Evolutionary conservation across 2,329 filamentous ascomycete species (phyloP), one percentile per base, ranked within the genome.

Genomic region (Cordyceps fumosorosea): DNA sequence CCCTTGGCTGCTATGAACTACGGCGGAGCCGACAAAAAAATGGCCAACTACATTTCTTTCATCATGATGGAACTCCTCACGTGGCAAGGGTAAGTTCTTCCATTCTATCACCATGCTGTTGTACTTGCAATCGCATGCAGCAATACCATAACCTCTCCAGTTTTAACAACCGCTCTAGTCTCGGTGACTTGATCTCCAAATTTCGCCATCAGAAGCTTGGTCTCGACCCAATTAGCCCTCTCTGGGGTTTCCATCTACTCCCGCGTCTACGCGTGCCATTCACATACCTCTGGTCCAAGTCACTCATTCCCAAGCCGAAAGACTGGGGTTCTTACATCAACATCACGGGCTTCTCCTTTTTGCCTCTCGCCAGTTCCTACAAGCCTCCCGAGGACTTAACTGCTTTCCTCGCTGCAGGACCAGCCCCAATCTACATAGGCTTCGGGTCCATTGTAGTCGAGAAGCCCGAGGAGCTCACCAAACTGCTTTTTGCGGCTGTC

Each of bases 121-220:
- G 11, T 37, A 20, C 22, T 11, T 44, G 29, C 29, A 5, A 20
- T 29, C 10, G 2, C 29, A 52, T 51, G n/a, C 32, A 22, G 16
- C 32, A 5, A 6, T 48, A 5, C 11, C 44, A 20, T 45, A n/a
- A 7, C 20, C 16, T 16, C 42, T 20, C 6, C 6, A 18, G 18
- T 14, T 22, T 40, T 56, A 37, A 56, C 42, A 24, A 2, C 18
- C 16, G n/a, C 4, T 8, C 22, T 51, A 74, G 70, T 0, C 75
- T 91, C 1, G 89, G 89, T 7, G 89, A 91, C 68, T 71, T 91
- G 5, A 88, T 91, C 72, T 91, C 90, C 67, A 81, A 81, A 26
- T 90, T 89, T 68, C 81, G 88, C 34, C 81, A 82, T 62, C 80
- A 83, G 52, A 82, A 77, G 32, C 76, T 91, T 0, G 80, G 81